Evolutionary conservation across 1,284 basidiomycete species (phyloP), one percentile per base, ranked within the genome.

Genomic region (Coriolopsis trogii): DNA sequence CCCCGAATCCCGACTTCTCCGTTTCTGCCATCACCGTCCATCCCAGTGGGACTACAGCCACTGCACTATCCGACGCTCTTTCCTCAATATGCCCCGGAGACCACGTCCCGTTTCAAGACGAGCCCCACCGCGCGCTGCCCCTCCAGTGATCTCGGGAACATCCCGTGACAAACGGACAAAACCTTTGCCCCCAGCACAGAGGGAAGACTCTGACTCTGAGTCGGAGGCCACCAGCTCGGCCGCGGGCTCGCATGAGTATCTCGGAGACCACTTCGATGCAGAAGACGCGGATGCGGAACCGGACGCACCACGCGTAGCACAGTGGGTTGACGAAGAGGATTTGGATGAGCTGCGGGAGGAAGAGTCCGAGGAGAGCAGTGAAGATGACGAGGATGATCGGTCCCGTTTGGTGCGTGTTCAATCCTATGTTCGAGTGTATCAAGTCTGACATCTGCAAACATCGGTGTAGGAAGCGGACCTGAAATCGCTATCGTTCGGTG

Each of bases 401-500:
- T 46, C 40, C 13, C 56, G 58, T 43, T 18, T 66, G 40, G 66
- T 67, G 36, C 41, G 62, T 59, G n/a, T 3, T 30, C 21, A 12
- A 18, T 12, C 42, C 20, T 3, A 28, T n/a, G n/a, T n/a, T n/a
- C n/a, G n/a, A n/a, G n/a, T n/a, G n/a, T n/a, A n/a, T n/a, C n/a
- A n/a, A n/a, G n/a, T n/a, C n/a, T n/a, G n/a, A n/a, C n/a, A n/a
- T n/a, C n/a, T n/a, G n/a, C n/a, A n/a, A n/a, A n/a, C n/a, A n/a
- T n/a, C n/a, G n/a, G 16, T 18, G n/a, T 23, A 59, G 57, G 49
- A 59, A 53, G 51, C 54, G 84, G 84, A 81, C 62, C 67, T 89
- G 36, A 79, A 81, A 15, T 73, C 74, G 18, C 53, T 89, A 26
- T 80, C 87, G 0, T 77, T 89, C 15, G 87, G 87, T 16, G 75